These are phyloP conservation scores for Neofusicoccum sp. DNA, from an alignment of 2,329 filamentous ascomycete species.

Conservation along the genomic window DNA sequence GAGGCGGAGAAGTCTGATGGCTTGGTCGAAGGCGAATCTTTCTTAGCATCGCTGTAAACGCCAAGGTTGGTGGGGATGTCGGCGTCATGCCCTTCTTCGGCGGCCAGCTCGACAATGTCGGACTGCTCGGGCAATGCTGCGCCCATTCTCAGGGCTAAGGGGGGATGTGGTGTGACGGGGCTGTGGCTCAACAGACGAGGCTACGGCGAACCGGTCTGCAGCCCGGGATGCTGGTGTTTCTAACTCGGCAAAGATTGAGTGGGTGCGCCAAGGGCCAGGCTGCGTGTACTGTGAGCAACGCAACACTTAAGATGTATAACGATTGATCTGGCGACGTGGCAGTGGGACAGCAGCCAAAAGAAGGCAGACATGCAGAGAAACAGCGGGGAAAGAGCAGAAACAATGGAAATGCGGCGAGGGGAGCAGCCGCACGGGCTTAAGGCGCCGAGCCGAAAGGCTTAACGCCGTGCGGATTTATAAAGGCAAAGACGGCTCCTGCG, in stretches of 20 bases:
- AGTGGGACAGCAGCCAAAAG: no score
- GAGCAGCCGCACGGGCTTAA: conserved; percentile 1
- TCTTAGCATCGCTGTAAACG: conserved; percentile 24
- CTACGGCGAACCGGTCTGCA: no score
- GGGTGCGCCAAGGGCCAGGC: no score
- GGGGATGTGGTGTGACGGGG: background rate
- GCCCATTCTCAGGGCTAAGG: background rate
- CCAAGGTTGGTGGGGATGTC: conserved; percentile 41
- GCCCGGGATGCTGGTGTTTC: no score
- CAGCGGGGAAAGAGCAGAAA: no score
- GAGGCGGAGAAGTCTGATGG: conserved; percentile 2
- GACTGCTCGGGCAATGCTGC: conserved; percentile 24
- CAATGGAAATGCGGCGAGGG: no score
- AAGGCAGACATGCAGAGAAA: no score
- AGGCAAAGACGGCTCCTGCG: background rate
- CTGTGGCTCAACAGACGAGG: no score
- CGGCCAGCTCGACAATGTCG: conserved; percentile 40
- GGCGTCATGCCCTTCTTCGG: conserved; percentile 43
- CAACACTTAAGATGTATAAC: background rate
- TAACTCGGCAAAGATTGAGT: no score
- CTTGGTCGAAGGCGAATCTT: background rate
- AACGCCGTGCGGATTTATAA: conserved; percentile 4
- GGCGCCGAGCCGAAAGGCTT: conserved; percentile 3
- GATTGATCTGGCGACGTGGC: no score
- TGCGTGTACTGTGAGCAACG: no score